Base-by-base conservation (phyloP, 2,329 filamentous ascomycete species). In the Pyrenochaeta sp. region DNA sequence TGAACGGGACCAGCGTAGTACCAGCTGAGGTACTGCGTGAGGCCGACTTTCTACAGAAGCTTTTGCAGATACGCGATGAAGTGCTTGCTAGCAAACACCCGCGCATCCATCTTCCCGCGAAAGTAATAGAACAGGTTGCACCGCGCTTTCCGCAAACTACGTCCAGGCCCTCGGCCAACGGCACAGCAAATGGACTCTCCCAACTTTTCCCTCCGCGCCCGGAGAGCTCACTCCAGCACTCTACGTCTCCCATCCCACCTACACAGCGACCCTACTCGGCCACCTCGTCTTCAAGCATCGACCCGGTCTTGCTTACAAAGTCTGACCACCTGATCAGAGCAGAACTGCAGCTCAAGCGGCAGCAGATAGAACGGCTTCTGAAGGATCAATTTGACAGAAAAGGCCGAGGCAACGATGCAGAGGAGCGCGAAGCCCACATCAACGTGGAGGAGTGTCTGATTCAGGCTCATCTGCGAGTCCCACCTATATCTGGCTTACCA, bases 301-400 rank as follows among this genome's bases (percentile, higher is more conserved):
- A 96, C 76, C 91, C 92, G 49, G 88, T 96, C 60, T 84, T 96
- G 67, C 84, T 96, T 77, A 90, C 91, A 73, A 97, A 97, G 78
- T 93, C 93, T 67, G 90, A 92, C 73, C 88, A 91, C 73, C 83
- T 96, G 66, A 88, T 95, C 73, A 90, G 88, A 79, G 92, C 92
- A 72, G 92, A 96, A 79, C 82, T 92, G 60, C 87, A 90, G 74
- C 79, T 94, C 62, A 91, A 92, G 78, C 88, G 94, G 62, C 88
- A 93, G 78, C 87, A 90, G 63, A 82, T 97, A 70, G 95, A 98
- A 78, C 88, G 89, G 65, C 81, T 84, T 36, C 78, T 98, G 68
- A 89, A 87, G 76, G 90, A 96, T 52, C 90, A 96, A 77, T 79
- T 91, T 67, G 91, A 94, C 58, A 86, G 81, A 74, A 83, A 81